A percentile compares a stretch with the other conserved stretches of the same genome.
phyloP scores from a whole-genome alignment of 2,329 filamentous ascomycete genomes.

The Myriosclerotinia duriaeana region DNA sequence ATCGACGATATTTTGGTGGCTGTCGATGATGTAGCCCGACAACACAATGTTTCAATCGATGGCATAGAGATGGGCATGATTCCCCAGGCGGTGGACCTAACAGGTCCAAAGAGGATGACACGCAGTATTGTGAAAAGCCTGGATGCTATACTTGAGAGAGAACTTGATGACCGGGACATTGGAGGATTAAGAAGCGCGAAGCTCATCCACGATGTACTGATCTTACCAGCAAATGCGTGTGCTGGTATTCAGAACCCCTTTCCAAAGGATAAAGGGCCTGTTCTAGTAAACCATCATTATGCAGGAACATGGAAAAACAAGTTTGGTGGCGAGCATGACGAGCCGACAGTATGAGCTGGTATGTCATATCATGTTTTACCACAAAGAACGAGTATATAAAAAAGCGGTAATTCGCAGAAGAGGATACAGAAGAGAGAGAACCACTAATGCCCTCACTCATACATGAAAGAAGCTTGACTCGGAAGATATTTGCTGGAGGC shows the following conservation, averaged over 20 bases:
- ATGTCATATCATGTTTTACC: too few species aligned
- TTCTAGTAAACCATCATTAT: constrained; percentile 16
- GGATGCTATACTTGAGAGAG: not conserved
- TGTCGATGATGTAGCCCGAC: not conserved
- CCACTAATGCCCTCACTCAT: too few species aligned
- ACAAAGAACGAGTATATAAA: too few species aligned
- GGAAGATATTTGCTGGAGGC: too few species aligned
- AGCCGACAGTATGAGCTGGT: not conserved
- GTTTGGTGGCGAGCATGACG: constrained; percentile 5
- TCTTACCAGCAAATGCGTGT: constrained; percentile 1
- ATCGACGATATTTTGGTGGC: constrained; percentile 3
- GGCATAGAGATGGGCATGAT: constrained; percentile 9
- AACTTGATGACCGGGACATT: constrained; percentile 9
- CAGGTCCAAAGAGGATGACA: constrained; percentile 14
- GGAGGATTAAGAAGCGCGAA: not conserved
- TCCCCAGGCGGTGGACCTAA: constrained; percentile 5
- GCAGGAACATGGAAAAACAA: constrained; percentile 10
- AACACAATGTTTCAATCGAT: not conserved
- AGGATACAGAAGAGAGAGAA: too few species aligned
- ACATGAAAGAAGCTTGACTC: too few species aligned
- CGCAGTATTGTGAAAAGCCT: constrained; percentile 12
- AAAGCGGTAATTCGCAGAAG: too few species aligned
- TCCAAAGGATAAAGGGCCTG: not conserved
- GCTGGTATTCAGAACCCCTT: constrained; percentile 5
- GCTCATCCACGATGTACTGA: constrained; percentile 7